Percentiles rank a stretch among this genome's conserved stretches.
Conservation (phyloP, 2,329 filamentous ascomycete species). For the Aspergillus jensenii region DNA sequence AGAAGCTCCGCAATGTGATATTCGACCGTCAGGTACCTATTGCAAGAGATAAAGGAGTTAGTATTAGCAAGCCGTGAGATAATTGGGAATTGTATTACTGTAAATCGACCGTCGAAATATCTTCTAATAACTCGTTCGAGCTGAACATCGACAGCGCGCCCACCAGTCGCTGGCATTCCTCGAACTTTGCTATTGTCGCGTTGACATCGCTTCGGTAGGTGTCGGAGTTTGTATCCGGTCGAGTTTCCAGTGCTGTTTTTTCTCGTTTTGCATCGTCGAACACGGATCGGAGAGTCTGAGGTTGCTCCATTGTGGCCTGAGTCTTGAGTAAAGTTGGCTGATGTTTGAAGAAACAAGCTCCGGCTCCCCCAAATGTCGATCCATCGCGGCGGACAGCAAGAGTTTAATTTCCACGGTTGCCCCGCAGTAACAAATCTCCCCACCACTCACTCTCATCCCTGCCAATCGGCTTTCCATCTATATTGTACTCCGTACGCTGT, state of each 20-base stretch:
- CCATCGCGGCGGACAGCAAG: constrained; percentile 10
- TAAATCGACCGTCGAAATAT: constrained; percentile 79
- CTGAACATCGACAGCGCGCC: constrained; percentile 80
- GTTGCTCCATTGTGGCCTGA: constrained; percentile 44
- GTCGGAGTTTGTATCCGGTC: constrained; percentile 64
- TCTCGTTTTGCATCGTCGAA: constrained; percentile 57
- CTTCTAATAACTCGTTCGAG: constrained; percentile 83
- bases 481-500: no score
- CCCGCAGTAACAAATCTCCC: constrained; percentile 12
- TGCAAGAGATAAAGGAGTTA: constrained; percentile 18
- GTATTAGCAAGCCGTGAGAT: constrained; percentile 1
- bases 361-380: constrained; percentile 18
- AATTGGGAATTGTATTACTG: constrained; percentile 53
- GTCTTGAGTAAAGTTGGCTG: not conserved
- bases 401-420: constrained; percentile 16
- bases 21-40: constrained; percentile 71
- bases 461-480: no score
- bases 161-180: constrained; percentile 69
- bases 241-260: constrained; percentile 59
- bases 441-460: not conserved
- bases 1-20: constrained; percentile 78
- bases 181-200: constrained; percentile 68
- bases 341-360: constrained; percentile 17
- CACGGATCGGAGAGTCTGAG: constrained; percentile 55
- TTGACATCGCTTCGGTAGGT: constrained; percentile 68